Evolutionary conservation across 768 basidiomycete genomes (phyloP).

Genomic region (Lactarius trivialis): DNA sequence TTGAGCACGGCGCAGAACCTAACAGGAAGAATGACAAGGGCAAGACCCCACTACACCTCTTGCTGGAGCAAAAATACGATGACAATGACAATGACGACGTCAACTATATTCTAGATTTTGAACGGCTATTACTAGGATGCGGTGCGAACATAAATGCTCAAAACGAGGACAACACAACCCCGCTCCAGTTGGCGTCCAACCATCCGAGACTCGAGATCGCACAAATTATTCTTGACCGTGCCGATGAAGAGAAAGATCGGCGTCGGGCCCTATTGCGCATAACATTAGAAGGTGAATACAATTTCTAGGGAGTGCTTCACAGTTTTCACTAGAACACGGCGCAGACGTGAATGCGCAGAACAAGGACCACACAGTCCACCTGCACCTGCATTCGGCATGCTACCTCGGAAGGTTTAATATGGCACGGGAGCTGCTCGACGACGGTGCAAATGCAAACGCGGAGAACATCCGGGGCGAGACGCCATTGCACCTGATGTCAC

Average conservation of each 20-base stretch:
- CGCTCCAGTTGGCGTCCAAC: background rate
- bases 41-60: no score
- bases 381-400: background rate
- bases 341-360: background rate
- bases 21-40: no score
- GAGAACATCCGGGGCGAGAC: background rate
- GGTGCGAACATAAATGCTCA: background rate
- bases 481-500: no score
- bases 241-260: background rate
- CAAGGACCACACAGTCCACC: background rate
- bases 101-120: background rate
- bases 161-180: no score
- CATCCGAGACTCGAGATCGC: background rate
- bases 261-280: background rate
- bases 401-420: background rate
- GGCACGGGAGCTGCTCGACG: background rate
- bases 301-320: background rate
- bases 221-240: background rate
- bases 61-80: background rate
- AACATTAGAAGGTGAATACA: background rate
- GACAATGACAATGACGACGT: background rate
- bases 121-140: background rate
- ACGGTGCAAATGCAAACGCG: background rate
- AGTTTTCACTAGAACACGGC: background rate
- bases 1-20: background rate